Evolutionary conservation across 768 basidiomycete genomes (phyloP).

Genomic region (Rhizopogon sp.): DNA sequence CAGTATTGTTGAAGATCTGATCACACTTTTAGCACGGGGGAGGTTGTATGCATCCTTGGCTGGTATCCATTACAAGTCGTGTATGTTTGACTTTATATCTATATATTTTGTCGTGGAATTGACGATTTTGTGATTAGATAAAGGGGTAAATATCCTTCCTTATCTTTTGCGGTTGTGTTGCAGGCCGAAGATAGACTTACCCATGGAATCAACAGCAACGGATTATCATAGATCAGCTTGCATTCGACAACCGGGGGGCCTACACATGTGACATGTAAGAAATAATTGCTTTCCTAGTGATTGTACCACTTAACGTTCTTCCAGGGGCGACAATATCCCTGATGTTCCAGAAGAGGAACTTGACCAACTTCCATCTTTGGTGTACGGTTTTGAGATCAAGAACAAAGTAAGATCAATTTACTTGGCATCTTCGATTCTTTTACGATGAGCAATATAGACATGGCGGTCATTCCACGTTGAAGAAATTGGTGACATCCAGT

Average conservation of each 20-base stretch:
- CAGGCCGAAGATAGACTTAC: conserved; percentile 55
- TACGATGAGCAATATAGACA: no score
- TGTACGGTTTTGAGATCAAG: conserved; percentile 58
- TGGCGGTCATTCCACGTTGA: no score
- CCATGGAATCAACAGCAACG: conserved; percentile 28
- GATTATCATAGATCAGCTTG: background rate
- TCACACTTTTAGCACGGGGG: conserved; percentile 7
- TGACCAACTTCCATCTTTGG: conserved; percentile 27
- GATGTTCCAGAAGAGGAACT: background rate
- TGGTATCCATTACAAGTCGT: conserved; percentile 12
- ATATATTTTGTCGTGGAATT: background rate
- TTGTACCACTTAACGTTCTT: no score
- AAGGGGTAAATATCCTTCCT: conserved; percentile 13
- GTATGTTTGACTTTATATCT: conserved; percentile 4
- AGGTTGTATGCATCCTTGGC: conserved; percentile 5
- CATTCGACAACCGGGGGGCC: background rate
- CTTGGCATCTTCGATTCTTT: background rate
- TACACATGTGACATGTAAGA: background rate
- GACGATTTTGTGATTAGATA: conserved; percentile 3
- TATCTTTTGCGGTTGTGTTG: conserved; percentile 42
- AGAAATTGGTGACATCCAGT: background rate
- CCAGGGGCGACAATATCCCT: background rate
- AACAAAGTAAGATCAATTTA: conserved; percentile 34
- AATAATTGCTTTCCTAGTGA: no score
- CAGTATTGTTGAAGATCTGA: background rate